phyloP scores from a whole-genome alignment of 345 rosid genomes.

The Rubroshorea leprosula region DNA sequence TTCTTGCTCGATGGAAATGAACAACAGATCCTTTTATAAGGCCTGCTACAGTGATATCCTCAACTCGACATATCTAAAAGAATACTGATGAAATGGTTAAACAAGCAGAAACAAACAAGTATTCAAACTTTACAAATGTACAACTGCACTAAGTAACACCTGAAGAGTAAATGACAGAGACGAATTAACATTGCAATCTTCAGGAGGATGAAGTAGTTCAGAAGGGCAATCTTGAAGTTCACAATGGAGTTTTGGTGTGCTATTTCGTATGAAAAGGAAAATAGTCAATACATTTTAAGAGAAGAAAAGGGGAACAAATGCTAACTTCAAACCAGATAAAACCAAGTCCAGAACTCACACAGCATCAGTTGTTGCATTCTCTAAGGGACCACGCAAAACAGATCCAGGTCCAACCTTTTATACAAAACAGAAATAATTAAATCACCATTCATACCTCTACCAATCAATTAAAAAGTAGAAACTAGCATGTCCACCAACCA shows the following conservation, averaged over 20 bases:
- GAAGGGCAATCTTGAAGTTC: conserved; percentile 72
- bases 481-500: background rate
- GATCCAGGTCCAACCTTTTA: conserved; percentile 92
- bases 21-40: conserved; percentile 87
- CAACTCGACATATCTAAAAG: conserved; percentile 92
- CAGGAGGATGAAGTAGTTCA: conserved; percentile 91
- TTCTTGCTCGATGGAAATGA: conserved; percentile 92
- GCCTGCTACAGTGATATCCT: conserved; percentile 85
- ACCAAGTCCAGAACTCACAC: conserved; percentile 54
- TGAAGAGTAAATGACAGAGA: conserved; percentile 95
- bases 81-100: conserved; percentile 23
- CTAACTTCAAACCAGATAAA: background rate
- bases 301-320: background rate
- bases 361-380: conserved; percentile 72
- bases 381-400: conserved; percentile 80
- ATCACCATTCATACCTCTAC: conserved; percentile 5
- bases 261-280: conserved; percentile 28
- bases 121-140: conserved; percentile 13
- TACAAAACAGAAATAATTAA: conserved; percentile 14
- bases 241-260: conserved; percentile 86
- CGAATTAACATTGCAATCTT: conserved; percentile 98
- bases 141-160: conserved; percentile 37
- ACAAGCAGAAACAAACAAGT: conserved; percentile 15
- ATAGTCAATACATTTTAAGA: conserved; percentile 2
- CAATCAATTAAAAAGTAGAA: background rate